phyloP scores from a whole-genome alignment of 805 yeast species.

The Suhomyces sp. region DNA sequence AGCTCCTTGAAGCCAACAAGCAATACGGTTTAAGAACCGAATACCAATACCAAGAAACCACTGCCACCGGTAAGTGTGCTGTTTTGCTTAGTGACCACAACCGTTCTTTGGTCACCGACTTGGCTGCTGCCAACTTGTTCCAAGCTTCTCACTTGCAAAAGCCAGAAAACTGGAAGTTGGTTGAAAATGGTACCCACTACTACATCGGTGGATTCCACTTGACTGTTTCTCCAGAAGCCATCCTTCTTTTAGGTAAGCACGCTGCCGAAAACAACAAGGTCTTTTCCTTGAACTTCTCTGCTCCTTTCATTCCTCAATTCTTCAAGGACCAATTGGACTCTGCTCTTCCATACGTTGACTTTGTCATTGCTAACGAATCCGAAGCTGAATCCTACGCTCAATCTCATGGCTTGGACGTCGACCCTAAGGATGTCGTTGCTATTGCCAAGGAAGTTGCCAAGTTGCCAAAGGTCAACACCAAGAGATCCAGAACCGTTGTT shows the following conservation, averaged over 20 bases:
- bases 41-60: constrained; percentile 73
- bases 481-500: constrained; percentile 77
- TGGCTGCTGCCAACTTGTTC: constrained; percentile 98
- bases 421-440: constrained; percentile 57
- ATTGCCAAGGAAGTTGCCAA: constrained; percentile 82
- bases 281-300: constrained; percentile 83
- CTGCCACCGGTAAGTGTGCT: constrained; percentile 97
- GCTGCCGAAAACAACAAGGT: constrained; percentile 80
- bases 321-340: constrained; percentile 87
- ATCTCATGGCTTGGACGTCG: constrained; percentile 59
- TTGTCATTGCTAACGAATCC: constrained; percentile 90
- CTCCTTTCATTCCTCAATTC: constrained; percentile 94
- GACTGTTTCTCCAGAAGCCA: constrained; percentile 96
- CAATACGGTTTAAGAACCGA: constrained; percentile 84
- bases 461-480: constrained; percentile 67
- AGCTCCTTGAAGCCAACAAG: constrained; percentile 76
- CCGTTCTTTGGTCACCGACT: constrained; percentile 93
- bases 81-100: constrained; percentile 84
- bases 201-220: constrained; percentile 99
- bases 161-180: constrained; percentile 86
- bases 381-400: constrained; percentile 95
- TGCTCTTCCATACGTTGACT: constrained; percentile 83
- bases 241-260: constrained; percentile 82
- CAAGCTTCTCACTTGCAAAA: constrained; percentile 80
- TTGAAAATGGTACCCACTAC: constrained; percentile 74